Evolutionary conservation across 345 rosid species (phyloP).

Genomic region (Hibiscus syriacus): DNA sequence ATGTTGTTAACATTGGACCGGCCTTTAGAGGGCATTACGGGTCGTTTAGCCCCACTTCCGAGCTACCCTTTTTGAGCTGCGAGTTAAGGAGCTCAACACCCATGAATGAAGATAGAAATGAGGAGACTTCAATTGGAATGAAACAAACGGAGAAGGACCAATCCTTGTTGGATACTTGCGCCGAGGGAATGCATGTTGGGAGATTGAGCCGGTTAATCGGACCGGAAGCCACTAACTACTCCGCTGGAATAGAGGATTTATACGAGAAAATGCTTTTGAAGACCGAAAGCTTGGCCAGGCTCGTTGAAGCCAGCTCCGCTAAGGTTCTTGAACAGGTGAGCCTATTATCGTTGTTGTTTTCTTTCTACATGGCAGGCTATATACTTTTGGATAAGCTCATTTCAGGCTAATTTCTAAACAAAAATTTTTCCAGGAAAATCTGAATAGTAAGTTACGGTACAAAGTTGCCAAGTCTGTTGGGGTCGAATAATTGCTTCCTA

Average conservation of each 20-base stretch:
- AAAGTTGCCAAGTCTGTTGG: constrained; percentile 30
- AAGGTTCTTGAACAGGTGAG: constrained; percentile 57
- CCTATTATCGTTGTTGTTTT: neutral
- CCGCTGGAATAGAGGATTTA: constrained; percentile 55
- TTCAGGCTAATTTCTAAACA: neutral
- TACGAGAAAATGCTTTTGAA: constrained; percentile 70
- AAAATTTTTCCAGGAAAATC: constrained; percentile 39
- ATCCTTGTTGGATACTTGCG: constrained; percentile 38
- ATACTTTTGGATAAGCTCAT: neutral
- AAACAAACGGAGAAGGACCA: constrained; percentile 40
- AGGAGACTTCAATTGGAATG: constrained; percentile 29
- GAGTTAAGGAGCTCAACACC: constrained; percentile 36
- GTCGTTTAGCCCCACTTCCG: constrained; percentile 50
- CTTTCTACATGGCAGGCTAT: no score
- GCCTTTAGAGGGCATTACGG: constrained; percentile 74
- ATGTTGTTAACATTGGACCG: constrained; percentile 73
- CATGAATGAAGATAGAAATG: constrained; percentile 48
- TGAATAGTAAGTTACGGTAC: constrained; percentile 58
- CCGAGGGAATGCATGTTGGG: constrained; percentile 48
- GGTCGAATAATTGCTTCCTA: constrained; percentile 20
- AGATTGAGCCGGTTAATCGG: constrained; percentile 57
- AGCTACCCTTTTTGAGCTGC: constrained; percentile 49
- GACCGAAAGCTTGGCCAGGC: constrained; percentile 56
- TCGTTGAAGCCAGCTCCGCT: constrained; percentile 60
- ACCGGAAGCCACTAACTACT: constrained; percentile 44